Evolutionary conservation across 1,284 basidiomycete species (phyloP).

Genomic region (Cerrena zonata): DNA sequence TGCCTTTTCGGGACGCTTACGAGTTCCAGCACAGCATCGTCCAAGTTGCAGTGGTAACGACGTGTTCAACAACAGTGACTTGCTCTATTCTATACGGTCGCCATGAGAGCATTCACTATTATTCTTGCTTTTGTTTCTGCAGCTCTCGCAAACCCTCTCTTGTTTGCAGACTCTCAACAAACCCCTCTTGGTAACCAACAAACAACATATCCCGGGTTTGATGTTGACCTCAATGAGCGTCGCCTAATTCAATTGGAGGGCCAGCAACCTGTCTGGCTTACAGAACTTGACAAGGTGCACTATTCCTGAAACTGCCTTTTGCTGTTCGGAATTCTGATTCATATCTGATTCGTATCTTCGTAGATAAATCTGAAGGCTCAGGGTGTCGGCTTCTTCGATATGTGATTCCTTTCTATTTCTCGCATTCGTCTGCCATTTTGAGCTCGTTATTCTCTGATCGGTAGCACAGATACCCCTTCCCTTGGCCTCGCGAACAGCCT

Average conservation of each 20-base stretch:
- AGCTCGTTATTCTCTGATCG: constrained; percentile 13
- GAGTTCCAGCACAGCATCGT: not conserved
- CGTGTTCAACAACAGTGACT: constrained; percentile 2
- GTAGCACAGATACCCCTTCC: constrained; percentile 70
- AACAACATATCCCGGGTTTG: constrained; percentile 34
- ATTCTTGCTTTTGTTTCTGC: constrained; percentile 32
- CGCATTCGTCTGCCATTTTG: constrained; percentile 10
- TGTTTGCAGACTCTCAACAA: constrained; percentile 18
- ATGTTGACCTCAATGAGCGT: constrained; percentile 63
- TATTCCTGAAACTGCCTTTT: constrained; percentile 4
- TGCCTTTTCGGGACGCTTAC: not conserved
- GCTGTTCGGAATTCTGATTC: not conserved
- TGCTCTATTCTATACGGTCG: constrained; percentile 16
- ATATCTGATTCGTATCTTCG: constrained; percentile 3
- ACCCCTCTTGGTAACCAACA: constrained; percentile 12
- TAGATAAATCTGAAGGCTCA: constrained; percentile 75
- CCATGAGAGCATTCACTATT: constrained; percentile 44
- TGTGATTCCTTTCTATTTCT: constrained; percentile 45
- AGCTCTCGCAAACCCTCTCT: constrained; percentile 20
- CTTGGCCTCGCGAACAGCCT: constrained; percentile 45
- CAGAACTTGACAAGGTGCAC: constrained; percentile 75
- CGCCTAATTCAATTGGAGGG: constrained; percentile 74
- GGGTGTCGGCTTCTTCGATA: constrained; percentile 79
- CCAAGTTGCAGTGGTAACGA: constrained; percentile 2
- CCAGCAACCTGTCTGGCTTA: constrained; percentile 66